Conservation (phyloP, 108 stramenopile genomes). For the Nannochloropsis salina region DNA sequence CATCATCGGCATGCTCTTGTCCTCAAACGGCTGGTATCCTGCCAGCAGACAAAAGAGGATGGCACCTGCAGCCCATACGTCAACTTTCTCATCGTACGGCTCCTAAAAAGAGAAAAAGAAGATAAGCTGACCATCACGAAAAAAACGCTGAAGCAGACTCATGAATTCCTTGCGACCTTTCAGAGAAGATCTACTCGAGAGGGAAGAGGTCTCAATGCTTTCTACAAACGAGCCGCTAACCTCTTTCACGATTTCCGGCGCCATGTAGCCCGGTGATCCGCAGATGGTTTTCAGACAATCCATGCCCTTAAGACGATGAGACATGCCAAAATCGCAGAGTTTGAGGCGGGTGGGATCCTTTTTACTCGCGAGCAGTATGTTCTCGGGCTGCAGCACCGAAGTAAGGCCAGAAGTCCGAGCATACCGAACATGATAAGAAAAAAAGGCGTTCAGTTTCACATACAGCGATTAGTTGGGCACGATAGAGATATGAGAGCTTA, state of each 20-base stretch:
- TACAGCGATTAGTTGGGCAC: too few relatives aligned
- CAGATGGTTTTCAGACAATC: neutral
- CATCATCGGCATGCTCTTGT: neutral
- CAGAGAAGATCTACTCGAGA: too few relatives aligned
- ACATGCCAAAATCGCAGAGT: slow-evolving; percentile 40
- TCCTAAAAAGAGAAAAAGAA: neutral
- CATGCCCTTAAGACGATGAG: neutral
- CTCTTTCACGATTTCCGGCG: slow-evolving; percentile 5
- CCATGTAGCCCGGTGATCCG: neutral
- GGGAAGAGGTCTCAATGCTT: too few relatives aligned
- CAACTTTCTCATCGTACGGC: slow-evolving; percentile 1
- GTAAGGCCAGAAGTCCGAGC: too few relatives aligned
- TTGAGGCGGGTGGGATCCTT: slow-evolving; percentile 23
- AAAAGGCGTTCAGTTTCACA: too few relatives aligned
- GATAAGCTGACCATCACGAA: too few relatives aligned
- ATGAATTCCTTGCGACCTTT: too few relatives aligned
- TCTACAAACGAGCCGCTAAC: neutral
- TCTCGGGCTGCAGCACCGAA: slow-evolving; percentile 28
- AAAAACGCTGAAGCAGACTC: too few relatives aligned
- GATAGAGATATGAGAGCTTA: neutral
- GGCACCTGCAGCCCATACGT: slow-evolving; percentile 1
- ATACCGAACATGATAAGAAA: too few relatives aligned
- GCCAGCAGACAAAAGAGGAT: neutral
- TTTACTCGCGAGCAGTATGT: slow-evolving; percentile 24
- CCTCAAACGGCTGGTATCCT: neutral